Base-by-base conservation (phyloP, 495 filamentous ascomycete genomes). In the Oidiodendron maius region DNA sequence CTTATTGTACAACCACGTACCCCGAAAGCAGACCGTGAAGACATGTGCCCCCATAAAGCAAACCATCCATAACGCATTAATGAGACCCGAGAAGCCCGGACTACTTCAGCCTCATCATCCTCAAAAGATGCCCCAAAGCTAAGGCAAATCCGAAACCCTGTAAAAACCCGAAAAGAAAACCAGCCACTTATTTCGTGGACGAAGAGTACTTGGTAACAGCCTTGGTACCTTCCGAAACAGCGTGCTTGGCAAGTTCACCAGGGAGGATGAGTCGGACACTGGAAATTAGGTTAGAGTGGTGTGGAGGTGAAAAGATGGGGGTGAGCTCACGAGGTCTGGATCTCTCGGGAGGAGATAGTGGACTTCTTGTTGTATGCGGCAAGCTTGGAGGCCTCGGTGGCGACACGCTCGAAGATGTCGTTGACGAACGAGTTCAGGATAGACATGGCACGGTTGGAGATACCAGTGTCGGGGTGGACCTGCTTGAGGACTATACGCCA, bases 341-440 rank as follows among this genome's bases (percentile, higher is more conserved):
- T 98, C 75, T 98, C 93, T 66, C 93, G 85, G 54, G 91, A 96
- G 20, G 93, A 97, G 76, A 98, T 98, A 71, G 93, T 98, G 38
- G 91, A 96, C 80, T 98, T 98, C 87, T 98, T 98, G 84, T 98
- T 98, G 80, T 98, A 98, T 45, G 93, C 94, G 58, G 93, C 93
- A 40, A 98, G 82, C 84, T 98, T 98, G 66, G 89, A 96, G 36
- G 93, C 93, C 71, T 98, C 93, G 46, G 93, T 97, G 41, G 93
- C 93, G 59, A 98, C 93, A 59, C 93, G 94, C 84, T 98, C 93
- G 71, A 98, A 98, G 68, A 98, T 98, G 64, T 98, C 91, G 67
- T 98, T 98, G 75, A 98, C 93, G 64, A 98, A 98, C 6, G 93
- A 98, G 83, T 98, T 98, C 59, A 98, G 76, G 67, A 98, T 98